phyloP scores from a whole-genome alignment of 225 moss, liverwort and hornwort species.

The Antitrichia curtipendula region DNA sequence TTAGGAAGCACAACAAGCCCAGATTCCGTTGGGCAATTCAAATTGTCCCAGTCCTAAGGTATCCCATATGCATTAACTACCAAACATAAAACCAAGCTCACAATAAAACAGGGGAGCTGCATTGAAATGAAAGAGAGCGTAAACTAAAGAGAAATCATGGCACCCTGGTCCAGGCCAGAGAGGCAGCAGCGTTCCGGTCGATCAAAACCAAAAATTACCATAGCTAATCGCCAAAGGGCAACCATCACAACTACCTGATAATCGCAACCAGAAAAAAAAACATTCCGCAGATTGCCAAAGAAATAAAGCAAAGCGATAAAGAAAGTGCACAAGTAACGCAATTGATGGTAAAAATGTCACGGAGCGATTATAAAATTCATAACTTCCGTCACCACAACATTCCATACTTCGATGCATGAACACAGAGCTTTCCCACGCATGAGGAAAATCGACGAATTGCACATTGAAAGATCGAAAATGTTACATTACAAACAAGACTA shows the following conservation, averaged over 20 bases:
- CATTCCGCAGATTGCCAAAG: neutral
- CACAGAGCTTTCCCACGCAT: neutral
- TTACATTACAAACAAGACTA: neutral
- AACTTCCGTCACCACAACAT: neutral
- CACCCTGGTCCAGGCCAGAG: neutral
- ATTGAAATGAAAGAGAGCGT: neutral
- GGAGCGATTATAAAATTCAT: neutral
- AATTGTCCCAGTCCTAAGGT: neutral
- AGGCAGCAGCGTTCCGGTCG: too few species aligned
- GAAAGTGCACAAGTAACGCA: neutral
- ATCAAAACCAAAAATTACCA: too few species aligned
- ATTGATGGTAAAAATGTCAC: neutral
- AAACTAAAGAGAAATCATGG: too few species aligned
- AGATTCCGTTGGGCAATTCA: neutral
- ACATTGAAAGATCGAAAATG: neutral
- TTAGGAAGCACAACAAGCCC: too few species aligned
- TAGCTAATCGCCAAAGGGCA: too few species aligned
- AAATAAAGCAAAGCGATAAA: too few species aligned
- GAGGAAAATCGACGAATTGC: constrained; percentile 8
- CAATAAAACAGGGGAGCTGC: neutral
- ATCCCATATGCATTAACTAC: neutral
- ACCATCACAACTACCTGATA: too few species aligned
- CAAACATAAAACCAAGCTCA: neutral
- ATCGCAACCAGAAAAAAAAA: too few species aligned
- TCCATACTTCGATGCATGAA: neutral